Percentiles rank a stretch among this genome's conserved stretches.
Conservation (phyloP, 345 rosid genomes). For the Mangifera indica region DNA sequence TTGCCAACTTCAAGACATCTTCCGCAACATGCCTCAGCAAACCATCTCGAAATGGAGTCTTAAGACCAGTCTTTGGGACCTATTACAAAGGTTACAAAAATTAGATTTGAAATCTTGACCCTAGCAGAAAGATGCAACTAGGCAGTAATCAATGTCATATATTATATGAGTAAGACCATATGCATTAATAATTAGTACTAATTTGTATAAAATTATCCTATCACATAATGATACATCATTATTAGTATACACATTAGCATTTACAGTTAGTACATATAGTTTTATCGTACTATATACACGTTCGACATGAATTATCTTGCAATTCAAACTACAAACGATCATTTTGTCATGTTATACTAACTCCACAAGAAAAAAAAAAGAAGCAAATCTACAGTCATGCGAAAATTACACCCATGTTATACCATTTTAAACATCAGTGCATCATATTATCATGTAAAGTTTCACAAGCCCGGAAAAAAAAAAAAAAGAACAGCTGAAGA, state of each 20-base stretch:
- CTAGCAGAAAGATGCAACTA: neutral
- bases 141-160: conserved; percentile 1
- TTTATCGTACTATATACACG: too few species aligned
- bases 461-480: conserved; percentile 1
- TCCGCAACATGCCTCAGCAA: conserved; percentile 71
- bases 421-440: neutral
- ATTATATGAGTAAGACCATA: too few species aligned
- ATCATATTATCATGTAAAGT: neutral
- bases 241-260: too few species aligned
- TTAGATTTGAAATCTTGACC: conserved; percentile 23
- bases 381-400: neutral
- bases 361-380: neutral
- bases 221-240: too few species aligned
- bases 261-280: too few species aligned
- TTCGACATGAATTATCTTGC: neutral
- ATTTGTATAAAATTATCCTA: too few species aligned
- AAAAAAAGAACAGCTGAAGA: neutral
- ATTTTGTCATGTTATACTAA: neutral
- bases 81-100: conserved; percentile 27
- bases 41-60: conserved; percentile 92
- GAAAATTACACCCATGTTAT: neutral
- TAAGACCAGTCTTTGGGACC: conserved; percentile 86
- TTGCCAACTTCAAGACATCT: conserved; percentile 77
- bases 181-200: too few species aligned
- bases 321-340: neutral